Percentiles rank a stretch among this genome's conserved stretches.
Conservation (phyloP, 306 rosid genomes). For the Senna tora region DNA sequence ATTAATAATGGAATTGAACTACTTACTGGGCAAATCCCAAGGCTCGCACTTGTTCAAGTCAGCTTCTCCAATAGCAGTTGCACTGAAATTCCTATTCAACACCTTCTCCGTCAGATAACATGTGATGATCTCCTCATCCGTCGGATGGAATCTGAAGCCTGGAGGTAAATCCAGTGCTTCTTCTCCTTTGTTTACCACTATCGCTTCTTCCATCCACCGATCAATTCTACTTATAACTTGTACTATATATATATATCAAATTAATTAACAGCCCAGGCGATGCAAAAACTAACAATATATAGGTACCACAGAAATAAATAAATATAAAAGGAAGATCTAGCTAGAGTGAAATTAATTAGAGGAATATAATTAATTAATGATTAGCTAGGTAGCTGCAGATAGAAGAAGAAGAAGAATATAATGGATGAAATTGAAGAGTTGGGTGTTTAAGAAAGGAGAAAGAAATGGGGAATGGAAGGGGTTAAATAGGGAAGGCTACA, state of each 20-base stretch:
- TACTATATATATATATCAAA: too few species aligned
- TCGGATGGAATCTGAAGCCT: constrained; percentile 90
- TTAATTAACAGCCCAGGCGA: too few species aligned
- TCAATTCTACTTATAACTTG: too few species aligned
- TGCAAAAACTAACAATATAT: too few species aligned
- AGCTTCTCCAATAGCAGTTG: constrained; percentile 80
- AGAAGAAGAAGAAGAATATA: too few species aligned
- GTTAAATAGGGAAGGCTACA: constrained; percentile 54
- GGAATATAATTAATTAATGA: too few species aligned
- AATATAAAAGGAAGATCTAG: too few species aligned
- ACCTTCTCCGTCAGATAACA: constrained; percentile 67
- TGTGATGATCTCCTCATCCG: constrained; percentile 79
- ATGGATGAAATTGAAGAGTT: constrained; percentile 30
- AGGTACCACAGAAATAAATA: too few species aligned
- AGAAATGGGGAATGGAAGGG: constrained; percentile 37
- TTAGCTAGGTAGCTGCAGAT: too few species aligned
- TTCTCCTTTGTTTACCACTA: constrained; percentile 46
- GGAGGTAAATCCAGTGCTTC: constrained; percentile 74
- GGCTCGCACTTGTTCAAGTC: constrained; percentile 89
- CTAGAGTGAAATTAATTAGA: too few species aligned
- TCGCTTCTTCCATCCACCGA: constrained; percentile 48
- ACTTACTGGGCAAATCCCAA: constrained; percentile 85
- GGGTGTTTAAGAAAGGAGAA: constrained; percentile 47
- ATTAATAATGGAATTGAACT: background rate
- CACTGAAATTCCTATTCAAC: constrained; percentile 53